Evolutionary conservation across 257 asterid species (phyloP).

Genomic region (Fraxinus quadrangulata): DNA sequence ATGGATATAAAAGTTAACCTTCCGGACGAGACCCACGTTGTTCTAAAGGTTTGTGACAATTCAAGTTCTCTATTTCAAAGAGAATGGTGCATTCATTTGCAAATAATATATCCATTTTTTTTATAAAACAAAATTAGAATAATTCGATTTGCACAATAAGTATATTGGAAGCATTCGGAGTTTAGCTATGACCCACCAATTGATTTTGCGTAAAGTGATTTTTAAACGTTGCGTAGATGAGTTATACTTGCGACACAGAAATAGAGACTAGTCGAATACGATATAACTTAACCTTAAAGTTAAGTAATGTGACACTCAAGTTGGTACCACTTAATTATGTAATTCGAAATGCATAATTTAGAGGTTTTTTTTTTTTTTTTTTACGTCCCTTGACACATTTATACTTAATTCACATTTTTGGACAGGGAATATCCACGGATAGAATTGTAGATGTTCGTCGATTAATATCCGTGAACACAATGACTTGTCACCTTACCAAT

Average conservation of each 20-base stretch:
- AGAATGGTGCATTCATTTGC: neutral
- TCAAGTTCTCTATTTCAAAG: neutral
- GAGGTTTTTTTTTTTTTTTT: neutral
- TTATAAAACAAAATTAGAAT: neutral
- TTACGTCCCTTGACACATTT: too few relatives aligned
- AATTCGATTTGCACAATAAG: neutral
- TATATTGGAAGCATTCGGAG: neutral
- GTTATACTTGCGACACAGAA: neutral
- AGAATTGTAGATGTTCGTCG: conserved; percentile 70
- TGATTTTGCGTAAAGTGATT: neutral
- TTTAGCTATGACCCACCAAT: neutral
- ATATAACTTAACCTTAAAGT: neutral
- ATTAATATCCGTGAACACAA: conserved; percentile 50
- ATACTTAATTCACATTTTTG: neutral
- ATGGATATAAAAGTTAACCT: conserved; percentile 82
- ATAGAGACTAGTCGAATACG: neutral
- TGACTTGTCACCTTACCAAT: conserved; percentile 64
- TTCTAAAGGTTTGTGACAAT: conserved; percentile 65
- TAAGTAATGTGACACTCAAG: neutral
- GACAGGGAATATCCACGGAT: conserved; percentile 86
- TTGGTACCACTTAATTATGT: neutral
- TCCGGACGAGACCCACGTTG: conserved; percentile 74
- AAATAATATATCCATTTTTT: neutral
- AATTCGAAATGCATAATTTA: neutral
- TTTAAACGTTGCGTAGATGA: neutral